phyloP scores from a whole-genome alignment of 2,329 filamentous ascomycete genomes.

The Didymosphaeria variabile region DNA sequence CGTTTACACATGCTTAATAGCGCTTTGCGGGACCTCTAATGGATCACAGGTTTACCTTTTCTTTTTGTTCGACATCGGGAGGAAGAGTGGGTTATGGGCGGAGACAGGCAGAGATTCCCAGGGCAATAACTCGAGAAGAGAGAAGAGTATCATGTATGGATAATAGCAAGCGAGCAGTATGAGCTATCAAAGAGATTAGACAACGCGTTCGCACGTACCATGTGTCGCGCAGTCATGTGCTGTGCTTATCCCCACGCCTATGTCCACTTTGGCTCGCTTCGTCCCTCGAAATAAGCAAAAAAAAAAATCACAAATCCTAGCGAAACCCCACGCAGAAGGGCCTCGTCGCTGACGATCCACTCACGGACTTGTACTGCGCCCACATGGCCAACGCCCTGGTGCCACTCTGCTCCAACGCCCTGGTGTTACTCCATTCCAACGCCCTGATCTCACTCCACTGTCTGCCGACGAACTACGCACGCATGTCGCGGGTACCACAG shows the following conservation, averaged over 20 bases:
- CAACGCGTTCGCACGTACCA: background rate
- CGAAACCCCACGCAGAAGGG: no score
- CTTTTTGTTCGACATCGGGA: background rate
- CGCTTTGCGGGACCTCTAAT: conserved; percentile 23
- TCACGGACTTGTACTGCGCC: no score
- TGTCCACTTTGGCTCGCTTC: background rate
- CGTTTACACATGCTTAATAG: conserved; percentile 23
- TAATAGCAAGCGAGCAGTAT: background rate
- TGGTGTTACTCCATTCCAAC: no score
- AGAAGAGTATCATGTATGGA: background rate
- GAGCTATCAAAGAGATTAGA: background rate
- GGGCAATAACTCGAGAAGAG: background rate
- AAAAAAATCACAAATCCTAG: no score
- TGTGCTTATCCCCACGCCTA: background rate
- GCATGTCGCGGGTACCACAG: no score
- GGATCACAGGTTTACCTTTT: background rate
- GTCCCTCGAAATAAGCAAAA: background rate
- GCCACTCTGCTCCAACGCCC: no score
- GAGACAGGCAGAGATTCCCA: no score
- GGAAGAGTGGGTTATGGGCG: no score
- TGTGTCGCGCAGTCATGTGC: background rate
- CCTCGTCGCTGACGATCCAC: no score
- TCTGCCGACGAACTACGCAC: background rate
- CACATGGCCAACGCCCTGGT: no score
- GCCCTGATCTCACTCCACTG: background rate